Percentiles rank a stretch among this genome's conserved stretches.
These are phyloP conservation scores for Collybiopsis confluens DNA, from an alignment of 768 basidiomycete genomes.

Conservation along the genomic window DNA sequence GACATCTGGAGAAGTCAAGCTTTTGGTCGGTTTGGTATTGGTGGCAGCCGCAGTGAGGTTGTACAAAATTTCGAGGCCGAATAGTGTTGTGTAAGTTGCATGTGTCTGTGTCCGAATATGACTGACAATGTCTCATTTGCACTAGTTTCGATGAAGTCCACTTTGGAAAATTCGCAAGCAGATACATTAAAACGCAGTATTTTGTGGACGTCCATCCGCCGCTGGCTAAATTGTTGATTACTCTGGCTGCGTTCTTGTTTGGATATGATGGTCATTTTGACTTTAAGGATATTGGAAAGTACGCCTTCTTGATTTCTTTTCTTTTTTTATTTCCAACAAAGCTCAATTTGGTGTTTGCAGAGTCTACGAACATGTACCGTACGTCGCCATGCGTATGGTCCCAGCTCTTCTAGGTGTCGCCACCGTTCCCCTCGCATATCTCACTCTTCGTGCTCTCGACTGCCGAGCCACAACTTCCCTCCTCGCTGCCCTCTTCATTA, in stretches of 20 bases:
- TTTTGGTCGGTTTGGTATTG: slow-evolving; percentile 61
- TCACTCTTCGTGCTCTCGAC: slow-evolving; percentile 90
- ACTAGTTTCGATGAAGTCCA: slow-evolving; percentile 95
- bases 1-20: slow-evolving; percentile 70
- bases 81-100: slow-evolving; percentile 85
- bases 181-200: slow-evolving; percentile 90
- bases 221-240: slow-evolving; percentile 92
- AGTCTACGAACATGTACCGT: slow-evolving; percentile 83
- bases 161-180: slow-evolving; percentile 94
- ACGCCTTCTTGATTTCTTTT: too few species aligned
- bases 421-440: slow-evolving; percentile 86
- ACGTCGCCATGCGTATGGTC: slow-evolving; percentile 95
- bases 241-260: slow-evolving; percentile 79
- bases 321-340: slow-evolving; percentile 16
- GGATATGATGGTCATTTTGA: slow-evolving; percentile 94
- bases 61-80: slow-evolving; percentile 79
- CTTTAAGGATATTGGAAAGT: slow-evolving; percentile 98
- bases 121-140: neutral
- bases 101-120: slow-evolving; percentile 7
- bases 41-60: slow-evolving; percentile 80
- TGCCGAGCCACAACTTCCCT: slow-evolving; percentile 90
- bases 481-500: slow-evolving; percentile 86
- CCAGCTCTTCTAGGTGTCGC: slow-evolving; percentile 87
- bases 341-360: slow-evolving; percentile 35
- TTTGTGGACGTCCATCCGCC: slow-evolving; percentile 98